Percentiles rank a stretch among this genome's conserved stretches.
Conservation (phyloP, 108 stramenopile species). For the Skeletonema menzelii region DNA sequence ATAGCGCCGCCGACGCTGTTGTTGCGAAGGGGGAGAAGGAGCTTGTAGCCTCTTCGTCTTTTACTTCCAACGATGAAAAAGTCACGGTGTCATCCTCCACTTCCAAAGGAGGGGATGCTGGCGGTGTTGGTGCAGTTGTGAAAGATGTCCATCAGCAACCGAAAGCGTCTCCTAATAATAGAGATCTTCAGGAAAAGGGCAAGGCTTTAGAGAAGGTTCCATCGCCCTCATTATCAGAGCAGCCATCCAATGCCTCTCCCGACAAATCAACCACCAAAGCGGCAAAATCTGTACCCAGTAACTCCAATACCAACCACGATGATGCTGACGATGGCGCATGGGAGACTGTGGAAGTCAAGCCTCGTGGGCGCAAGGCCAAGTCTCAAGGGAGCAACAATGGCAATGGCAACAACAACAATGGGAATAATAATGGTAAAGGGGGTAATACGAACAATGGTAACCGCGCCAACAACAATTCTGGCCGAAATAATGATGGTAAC, state of each 20-base stretch:
- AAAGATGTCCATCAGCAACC: background rate
- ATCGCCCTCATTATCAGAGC: constrained; percentile 1
- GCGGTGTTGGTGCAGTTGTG: background rate
- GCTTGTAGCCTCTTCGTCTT: background rate
- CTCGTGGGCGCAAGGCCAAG: constrained; percentile 47
- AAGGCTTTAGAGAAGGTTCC: background rate
- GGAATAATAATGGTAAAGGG: constrained; percentile 36
- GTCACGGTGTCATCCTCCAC: background rate
- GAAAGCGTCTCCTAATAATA: background rate
- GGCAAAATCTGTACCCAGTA: background rate
- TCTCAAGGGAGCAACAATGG: constrained; percentile 9
- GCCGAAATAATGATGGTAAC: background rate
- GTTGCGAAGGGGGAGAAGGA: background rate
- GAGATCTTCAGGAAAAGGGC: background rate
- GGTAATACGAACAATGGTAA: constrained; percentile 24
- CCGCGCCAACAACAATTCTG: background rate
- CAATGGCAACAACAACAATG: constrained; percentile 26
- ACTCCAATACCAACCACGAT: constrained; percentile 1
- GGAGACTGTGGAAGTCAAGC: constrained; percentile 71
- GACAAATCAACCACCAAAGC: background rate
- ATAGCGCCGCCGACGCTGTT: background rate
- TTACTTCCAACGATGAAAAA: background rate
- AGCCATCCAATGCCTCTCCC: background rate
- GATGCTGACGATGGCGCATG: constrained; percentile 56
- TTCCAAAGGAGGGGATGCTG: background rate